Percentiles rank a stretch among this genome's conserved stretches.
phyloP scores from a whole-genome alignment of 2,329 filamentous ascomycete species.

The Aspergillus alliaceus region DNA sequence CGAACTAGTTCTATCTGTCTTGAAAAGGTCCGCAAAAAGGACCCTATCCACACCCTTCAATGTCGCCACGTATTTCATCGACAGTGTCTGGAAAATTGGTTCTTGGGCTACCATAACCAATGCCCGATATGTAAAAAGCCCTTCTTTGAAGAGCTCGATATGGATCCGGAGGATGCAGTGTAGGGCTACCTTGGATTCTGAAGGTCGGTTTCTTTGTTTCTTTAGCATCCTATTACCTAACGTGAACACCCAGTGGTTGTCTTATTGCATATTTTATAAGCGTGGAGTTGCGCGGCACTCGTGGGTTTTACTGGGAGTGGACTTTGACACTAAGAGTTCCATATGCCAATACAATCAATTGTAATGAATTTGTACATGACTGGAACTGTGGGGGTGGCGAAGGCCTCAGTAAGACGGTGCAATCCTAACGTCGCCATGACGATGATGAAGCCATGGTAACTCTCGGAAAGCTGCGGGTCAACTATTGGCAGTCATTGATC shows the following conservation, averaged over 20 bases:
- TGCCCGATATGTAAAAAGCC: neutral
- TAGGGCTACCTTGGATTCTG: no score
- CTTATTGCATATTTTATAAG: no score
- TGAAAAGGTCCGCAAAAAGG: neutral
- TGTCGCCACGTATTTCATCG: neutral
- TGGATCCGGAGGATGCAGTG: neutral
- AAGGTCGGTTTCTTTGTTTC: neutral
- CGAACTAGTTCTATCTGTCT: neutral
- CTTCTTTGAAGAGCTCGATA: neutral
- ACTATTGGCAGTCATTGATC: neutral
- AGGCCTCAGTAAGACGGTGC: neutral
- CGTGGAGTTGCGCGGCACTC: neutral
- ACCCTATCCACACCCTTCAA: neutral
- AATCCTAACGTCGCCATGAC: neutral
- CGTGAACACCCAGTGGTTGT: neutral
- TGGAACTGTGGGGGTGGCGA: neutral
- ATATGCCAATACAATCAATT: no score
- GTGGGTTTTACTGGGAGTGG: no score
- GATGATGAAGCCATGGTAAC: neutral
- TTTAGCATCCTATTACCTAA: neutral
- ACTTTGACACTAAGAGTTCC: no score
- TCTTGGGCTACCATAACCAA: neutral
- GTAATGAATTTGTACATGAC: no score
- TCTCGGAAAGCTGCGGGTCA: neutral
- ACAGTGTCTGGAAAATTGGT: neutral